Evolutionary conservation across 352 stramenopile species (phyloP).

Genomic region (Phytophthora melonis): DNA sequence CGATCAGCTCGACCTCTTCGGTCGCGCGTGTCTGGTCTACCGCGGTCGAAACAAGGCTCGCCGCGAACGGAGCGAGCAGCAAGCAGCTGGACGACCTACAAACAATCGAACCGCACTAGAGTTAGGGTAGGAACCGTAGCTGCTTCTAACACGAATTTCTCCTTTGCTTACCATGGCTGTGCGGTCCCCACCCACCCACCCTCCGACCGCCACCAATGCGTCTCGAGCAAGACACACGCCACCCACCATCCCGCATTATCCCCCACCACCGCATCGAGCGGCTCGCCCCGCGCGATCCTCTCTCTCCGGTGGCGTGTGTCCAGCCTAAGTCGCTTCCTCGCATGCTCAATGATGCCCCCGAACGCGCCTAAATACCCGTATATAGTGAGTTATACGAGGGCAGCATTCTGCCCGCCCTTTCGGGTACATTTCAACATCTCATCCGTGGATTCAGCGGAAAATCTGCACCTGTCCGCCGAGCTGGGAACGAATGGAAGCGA

Average conservation of each 20-base stretch:
- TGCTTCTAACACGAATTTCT: neutral
- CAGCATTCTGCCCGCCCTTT: no score
- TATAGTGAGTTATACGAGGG: no score
- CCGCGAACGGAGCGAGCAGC: neutral
- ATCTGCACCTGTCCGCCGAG: no score
- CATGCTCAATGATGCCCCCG: no score
- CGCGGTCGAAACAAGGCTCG: constrained; percentile 2
- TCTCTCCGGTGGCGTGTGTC: no score
- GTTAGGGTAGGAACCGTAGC: neutral
- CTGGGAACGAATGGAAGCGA: no score
- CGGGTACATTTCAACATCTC: no score
- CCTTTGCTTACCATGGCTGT: neutral
- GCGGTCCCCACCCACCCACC: constrained; percentile 6
- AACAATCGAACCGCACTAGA: constrained; percentile 6
- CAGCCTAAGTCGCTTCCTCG: no score
- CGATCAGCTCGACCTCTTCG: neutral
- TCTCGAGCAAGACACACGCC: neutral
- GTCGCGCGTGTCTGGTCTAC: constrained; percentile 1
- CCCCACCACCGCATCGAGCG: no score
- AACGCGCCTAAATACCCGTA: no score
- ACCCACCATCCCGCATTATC: neutral
- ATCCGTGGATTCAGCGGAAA: no score
- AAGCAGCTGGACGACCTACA: neutral
- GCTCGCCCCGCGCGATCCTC: no score
- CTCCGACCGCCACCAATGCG: constrained; percentile 8